Conservation (phyloP, 2,329 filamentous ascomycete genomes). For the Sclerotiophoma versabilis region DNA sequence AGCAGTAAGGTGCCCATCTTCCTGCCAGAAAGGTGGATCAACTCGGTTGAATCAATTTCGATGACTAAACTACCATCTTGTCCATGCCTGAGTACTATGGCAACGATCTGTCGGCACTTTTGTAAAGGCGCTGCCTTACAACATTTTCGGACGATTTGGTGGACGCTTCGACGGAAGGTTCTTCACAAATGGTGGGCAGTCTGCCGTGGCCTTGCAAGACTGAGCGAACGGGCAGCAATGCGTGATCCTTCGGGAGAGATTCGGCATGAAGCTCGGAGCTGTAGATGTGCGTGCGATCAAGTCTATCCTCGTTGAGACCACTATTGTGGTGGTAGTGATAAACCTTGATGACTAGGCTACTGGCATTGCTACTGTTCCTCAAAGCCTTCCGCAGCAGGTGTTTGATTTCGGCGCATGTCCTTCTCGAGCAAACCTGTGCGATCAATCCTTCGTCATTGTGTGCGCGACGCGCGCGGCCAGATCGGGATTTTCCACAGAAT, state of each 20-base stretch:
- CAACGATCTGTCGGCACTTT: no score
- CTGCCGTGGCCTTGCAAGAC: no score
- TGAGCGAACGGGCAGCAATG: no score
- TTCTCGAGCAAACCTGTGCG: slow-evolving; percentile 12
- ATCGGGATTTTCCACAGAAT: slow-evolving; percentile 2
- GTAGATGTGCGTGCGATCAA: slow-evolving; percentile 1
- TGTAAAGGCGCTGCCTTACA: slow-evolving; percentile 1
- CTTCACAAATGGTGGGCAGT: no score
- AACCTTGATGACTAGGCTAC: slow-evolving; percentile 10
- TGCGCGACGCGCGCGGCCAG: background rate
- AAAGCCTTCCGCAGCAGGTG: background rate
- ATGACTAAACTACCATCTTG: background rate
- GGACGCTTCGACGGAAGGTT: no score
- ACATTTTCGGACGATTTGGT: background rate
- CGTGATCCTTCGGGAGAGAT: no score
- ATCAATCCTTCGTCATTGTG: slow-evolving; percentile 6
- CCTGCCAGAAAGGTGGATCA: background rate
- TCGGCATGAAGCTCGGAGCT: no score
- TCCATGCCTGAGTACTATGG: background rate
- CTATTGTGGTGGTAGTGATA: slow-evolving; percentile 12
- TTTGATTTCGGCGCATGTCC: slow-evolving; percentile 8
- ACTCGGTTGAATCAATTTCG: background rate
- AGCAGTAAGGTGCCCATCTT: no score
- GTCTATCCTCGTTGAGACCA: slow-evolving; percentile 3
- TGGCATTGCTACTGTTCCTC: slow-evolving; percentile 6